Evolutionary conservation across 139 green algal genomes (phyloP).

Genomic region (Gonium pectorale): DNA sequence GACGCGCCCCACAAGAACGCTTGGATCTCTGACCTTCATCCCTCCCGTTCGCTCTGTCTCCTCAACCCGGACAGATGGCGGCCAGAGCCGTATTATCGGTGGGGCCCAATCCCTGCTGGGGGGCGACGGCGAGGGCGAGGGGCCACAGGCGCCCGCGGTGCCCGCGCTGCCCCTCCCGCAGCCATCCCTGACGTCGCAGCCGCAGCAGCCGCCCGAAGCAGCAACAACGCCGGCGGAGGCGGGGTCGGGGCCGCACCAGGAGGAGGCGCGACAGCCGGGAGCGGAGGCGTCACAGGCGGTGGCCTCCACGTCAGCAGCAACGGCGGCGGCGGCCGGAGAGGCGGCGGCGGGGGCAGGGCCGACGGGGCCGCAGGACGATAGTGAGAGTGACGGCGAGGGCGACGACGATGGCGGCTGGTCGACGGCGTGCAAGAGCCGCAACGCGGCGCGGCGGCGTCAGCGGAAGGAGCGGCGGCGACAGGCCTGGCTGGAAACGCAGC

Average conservation of each 20-base stretch:
- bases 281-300: not conserved
- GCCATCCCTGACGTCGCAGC: not conserved
- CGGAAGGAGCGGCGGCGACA: slow-evolving; percentile 41
- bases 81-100: slow-evolving; percentile 33
- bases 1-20: too few species aligned
- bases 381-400: slow-evolving; percentile 42
- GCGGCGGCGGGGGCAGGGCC: not conserved
- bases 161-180: slow-evolving; percentile 10
- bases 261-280: not conserved
- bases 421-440: slow-evolving; percentile 47
- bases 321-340: not conserved
- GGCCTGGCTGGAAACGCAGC: slow-evolving; percentile 25
- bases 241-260: not conserved
- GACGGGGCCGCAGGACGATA: too few species aligned
- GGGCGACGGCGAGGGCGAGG: not conserved
- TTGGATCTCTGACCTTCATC: too few species aligned
- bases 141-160: not conserved
- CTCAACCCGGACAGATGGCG: too few species aligned
- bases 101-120: slow-evolving; percentile 21
- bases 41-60: too few species aligned
- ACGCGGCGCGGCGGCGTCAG: slow-evolving; percentile 35
- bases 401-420: slow-evolving; percentile 52
- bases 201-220: not conserved
- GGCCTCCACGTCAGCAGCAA: not conserved
- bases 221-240: not conserved